Conservation (phyloP, 768 basidiomycete genomes). For the Filobasidium floriforme region DNA sequence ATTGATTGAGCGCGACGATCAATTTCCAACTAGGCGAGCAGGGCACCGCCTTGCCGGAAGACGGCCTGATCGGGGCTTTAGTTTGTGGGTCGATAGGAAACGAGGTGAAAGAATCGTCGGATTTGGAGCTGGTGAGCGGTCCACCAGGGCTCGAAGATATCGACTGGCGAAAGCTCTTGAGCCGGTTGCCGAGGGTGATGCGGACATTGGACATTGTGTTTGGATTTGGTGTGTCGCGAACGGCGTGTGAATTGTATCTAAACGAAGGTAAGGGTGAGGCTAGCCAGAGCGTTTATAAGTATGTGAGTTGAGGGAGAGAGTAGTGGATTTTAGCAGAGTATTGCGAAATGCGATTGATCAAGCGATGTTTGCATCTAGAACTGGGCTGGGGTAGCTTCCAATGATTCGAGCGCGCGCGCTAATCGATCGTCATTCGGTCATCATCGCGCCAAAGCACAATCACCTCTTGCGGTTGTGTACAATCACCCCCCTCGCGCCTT, state of each 20-base stretch:
- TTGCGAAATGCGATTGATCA: too few species aligned
- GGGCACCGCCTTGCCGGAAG: neutral
- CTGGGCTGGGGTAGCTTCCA: too few species aligned
- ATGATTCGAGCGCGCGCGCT: too few species aligned
- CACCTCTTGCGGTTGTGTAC: too few species aligned
- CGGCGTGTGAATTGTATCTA: neutral
- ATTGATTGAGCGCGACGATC: slow-evolving; percentile 2
- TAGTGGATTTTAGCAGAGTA: too few species aligned
- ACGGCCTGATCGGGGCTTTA: neutral
- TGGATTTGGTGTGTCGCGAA: neutral
- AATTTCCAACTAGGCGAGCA: neutral
- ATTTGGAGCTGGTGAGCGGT: neutral
- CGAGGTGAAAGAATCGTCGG: neutral
- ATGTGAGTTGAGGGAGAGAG: too few species aligned
- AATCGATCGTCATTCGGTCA: too few species aligned
- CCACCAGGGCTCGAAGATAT: neutral
- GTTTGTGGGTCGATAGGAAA: neutral
- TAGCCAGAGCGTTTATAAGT: too few species aligned
- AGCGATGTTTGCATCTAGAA: too few species aligned
- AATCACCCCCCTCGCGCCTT: too few species aligned
- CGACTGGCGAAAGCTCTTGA: slow-evolving; percentile 3
- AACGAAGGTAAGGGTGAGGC: too few species aligned
- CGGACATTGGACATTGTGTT: neutral
- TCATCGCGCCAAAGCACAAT: too few species aligned
- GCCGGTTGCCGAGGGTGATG: neutral